These are phyloP conservation scores for Globisporangium nodosum DNA, from an alignment of 352 stramenopile species.

Conservation along the genomic window DNA sequence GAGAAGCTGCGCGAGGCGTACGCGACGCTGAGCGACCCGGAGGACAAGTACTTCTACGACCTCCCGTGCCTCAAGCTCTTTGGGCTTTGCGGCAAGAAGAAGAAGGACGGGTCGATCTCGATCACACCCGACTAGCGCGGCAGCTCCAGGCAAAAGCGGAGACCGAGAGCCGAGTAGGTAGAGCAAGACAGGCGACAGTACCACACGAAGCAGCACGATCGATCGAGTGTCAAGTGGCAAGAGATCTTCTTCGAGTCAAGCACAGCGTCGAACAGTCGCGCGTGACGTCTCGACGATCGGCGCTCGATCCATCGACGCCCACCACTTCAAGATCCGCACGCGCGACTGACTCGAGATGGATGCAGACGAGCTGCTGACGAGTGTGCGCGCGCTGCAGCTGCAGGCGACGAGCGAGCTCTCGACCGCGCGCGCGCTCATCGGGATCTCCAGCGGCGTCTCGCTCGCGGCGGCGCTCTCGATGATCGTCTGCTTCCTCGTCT, in stretches of 20 bases:
- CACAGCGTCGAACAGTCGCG: background rate
- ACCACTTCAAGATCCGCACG: background rate
- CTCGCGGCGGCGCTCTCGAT: conserved; percentile 38
- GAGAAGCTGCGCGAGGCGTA: conserved; percentile 79
- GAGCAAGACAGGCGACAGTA: background rate
- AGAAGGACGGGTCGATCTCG: conserved; percentile 75
- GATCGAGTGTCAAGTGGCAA: too few relatives aligned
- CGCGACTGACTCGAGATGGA: background rate
- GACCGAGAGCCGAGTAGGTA: background rate
- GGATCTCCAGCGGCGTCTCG: conserved; percentile 32
- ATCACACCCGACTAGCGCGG: conserved; percentile 53
- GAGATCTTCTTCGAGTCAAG: too few relatives aligned
- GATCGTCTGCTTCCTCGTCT: conserved; percentile 49
- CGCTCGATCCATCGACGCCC: background rate
- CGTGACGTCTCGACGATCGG: background rate
- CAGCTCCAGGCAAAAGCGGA: background rate
- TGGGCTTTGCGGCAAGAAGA: conserved; percentile 68
- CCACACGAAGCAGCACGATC: too few relatives aligned
- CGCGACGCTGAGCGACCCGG: conserved; percentile 63
- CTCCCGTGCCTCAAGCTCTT: conserved; percentile 83
- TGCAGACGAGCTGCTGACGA: background rate
- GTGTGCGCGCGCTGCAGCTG: conserved; percentile 6
- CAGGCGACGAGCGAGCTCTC: conserved; percentile 20
- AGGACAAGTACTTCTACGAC: conserved; percentile 85
- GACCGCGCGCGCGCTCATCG: conserved; percentile 39